Evolutionary conservation across 495 filamentous ascomycete species (phyloP), one percentile per base, ranked within the genome.

Genomic region (Friedmanniomyces endolithicus): DNA sequence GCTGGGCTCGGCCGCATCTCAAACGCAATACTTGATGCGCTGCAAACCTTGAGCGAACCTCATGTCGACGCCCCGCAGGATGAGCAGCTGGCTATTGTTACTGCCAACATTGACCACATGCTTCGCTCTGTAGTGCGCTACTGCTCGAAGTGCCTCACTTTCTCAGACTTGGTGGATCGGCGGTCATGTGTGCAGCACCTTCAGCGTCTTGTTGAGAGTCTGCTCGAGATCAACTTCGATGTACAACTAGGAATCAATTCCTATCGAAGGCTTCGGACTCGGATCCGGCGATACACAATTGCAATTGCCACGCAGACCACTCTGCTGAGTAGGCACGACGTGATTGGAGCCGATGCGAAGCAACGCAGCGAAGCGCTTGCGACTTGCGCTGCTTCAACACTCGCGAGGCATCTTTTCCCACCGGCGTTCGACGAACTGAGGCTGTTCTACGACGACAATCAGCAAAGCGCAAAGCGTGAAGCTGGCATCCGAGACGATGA

Each of bases 401-500:
- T 65, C 9, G 57, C 63, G 1, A 31, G 52, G 20, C 27, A 52
- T n/a, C 11, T 64, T 3, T 31, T 67, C 6, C 59, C 46, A 24
- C 25, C 49, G 22, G 59, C 50, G 23, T 23, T 58, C 14, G 9
- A 12, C 9, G 55, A 58, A 11, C 64, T 94, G 22, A 74, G 73
- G 19, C 64, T 65, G n/a, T 70, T 87, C n/a, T 79, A 87, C 52
- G 74, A 81, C 20, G 74, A 82, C 20, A 76, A 83, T 43, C 78
- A 82, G 55, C 69, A 65, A 6, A 61, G 68, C 27, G 63, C 74
- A 2, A 68, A 70, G 37, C 72, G 80, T 19, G 87, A 90, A 50
- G 73, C 68, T 35, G 88, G 86, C 0, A 83, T 95, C 50, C 74
- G 74, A 23, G 71, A 77, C 14, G 73, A 81, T 11, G 72, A 80